These are phyloP conservation scores for Drechmeria coniospora DNA, from an alignment of 2,329 filamentous ascomycete species.

Conservation along the genomic window DNA sequence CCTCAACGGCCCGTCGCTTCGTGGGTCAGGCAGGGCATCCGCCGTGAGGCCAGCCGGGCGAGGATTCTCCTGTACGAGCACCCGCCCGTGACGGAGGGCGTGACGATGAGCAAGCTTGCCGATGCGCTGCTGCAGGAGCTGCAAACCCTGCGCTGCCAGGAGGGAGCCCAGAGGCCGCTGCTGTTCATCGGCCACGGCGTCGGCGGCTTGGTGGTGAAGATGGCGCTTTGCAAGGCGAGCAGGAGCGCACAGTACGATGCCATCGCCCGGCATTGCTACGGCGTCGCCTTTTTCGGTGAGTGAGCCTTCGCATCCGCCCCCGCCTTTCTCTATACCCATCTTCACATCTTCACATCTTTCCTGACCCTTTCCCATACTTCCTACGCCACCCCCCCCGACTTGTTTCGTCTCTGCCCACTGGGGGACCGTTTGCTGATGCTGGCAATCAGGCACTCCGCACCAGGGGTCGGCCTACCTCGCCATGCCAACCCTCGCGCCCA, in stretches of 20 bases:
- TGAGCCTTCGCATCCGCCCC: no score
- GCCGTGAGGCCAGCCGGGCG: slow-evolving; percentile 29
- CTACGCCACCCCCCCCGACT: no score
- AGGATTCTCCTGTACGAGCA: slow-evolving; percentile 37
- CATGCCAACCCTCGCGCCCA: slow-evolving; percentile 36
- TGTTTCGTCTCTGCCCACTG: background rate
- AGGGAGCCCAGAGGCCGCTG: slow-evolving; percentile 30
- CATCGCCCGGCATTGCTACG: slow-evolving; percentile 41
- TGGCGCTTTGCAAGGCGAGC: slow-evolving; percentile 34
- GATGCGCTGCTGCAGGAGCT: slow-evolving; percentile 31
- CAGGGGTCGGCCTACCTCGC: slow-evolving; percentile 48
- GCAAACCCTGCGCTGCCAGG: slow-evolving; percentile 15
- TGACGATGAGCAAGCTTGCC: slow-evolving; percentile 28
- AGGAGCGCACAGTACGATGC: slow-evolving; percentile 20
- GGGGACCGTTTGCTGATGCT: background rate
- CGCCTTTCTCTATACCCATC: no score
- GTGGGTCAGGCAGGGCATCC: slow-evolving; percentile 38
- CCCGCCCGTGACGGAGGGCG: slow-evolving; percentile 23
- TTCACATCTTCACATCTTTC: no score
- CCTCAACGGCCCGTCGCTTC: slow-evolving; percentile 19
- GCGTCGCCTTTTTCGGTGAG: slow-evolving; percentile 44
- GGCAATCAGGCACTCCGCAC: slow-evolving; percentile 37
- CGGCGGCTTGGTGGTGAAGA: slow-evolving; percentile 44
- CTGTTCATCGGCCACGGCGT: slow-evolving; percentile 47
- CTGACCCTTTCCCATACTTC: no score